These are phyloP conservation scores for Colletotrichum phormii DNA, from an alignment of 2,329 filamentous ascomycete genomes.

Conservation along the genomic window DNA sequence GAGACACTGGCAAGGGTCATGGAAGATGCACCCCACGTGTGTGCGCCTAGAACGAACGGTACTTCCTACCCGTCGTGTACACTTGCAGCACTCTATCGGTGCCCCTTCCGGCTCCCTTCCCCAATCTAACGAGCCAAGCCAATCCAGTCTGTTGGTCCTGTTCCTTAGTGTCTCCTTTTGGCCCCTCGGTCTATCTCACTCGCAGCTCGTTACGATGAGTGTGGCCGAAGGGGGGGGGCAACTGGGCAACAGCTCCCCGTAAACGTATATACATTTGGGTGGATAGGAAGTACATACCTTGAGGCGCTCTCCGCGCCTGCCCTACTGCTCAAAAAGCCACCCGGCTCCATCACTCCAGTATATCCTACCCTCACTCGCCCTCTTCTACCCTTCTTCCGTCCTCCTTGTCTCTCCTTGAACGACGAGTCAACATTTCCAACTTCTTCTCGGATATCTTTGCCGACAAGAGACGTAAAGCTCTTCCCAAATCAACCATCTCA, in stretches of 20 bases:
- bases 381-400: constrained; percentile 2
- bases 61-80: constrained; percentile 36
- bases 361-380: constrained; percentile 12
- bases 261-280: constrained; percentile 19
- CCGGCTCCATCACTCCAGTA: constrained; percentile 20
- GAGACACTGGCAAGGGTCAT: constrained; percentile 31
- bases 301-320: constrained; percentile 32
- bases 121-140: constrained; percentile 39
- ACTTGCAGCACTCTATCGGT: constrained; percentile 39
- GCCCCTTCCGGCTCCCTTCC: constrained; percentile 38
- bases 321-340: constrained; percentile 34
- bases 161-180: constrained; percentile 37
- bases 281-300: constrained; percentile 26
- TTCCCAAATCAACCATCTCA: background rate
- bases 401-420: background rate
- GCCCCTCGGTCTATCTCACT: constrained; percentile 38
- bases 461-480: background rate
- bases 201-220: constrained; percentile 37
- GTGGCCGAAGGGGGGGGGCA: constrained; percentile 23
- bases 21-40: constrained; percentile 35
- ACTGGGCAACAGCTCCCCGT: constrained; percentile 15
- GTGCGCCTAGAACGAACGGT: constrained; percentile 39
- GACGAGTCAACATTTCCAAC: background rate
- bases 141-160: constrained; percentile 38
- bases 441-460: background rate